A percentile compares a stretch with the other conserved stretches of the same genome.
These are phyloP conservation scores for Escallonia herrerae DNA, from an alignment of 129 eudicot genomes.

Conservation along the genomic window DNA sequence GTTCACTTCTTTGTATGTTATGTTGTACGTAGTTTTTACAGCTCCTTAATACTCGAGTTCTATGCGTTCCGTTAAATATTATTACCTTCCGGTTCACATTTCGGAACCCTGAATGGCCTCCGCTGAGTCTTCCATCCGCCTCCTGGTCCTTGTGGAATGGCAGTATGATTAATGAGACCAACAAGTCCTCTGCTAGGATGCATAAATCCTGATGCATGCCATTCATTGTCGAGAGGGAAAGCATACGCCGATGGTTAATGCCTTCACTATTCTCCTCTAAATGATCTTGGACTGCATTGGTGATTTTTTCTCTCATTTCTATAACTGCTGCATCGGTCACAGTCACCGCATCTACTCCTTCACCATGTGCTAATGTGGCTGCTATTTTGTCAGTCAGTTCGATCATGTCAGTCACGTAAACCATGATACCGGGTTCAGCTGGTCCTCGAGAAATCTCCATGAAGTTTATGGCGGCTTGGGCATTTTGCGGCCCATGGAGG, in stretches of 20 bases:
- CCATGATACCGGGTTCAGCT: conserved; percentile 52
- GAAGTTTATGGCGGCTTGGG: conserved; percentile 51
- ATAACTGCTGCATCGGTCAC: conserved; percentile 48
- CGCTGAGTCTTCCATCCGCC: conserved; percentile 34
- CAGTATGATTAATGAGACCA: conserved; percentile 49
- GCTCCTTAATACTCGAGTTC: no score
- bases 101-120: conserved; percentile 55
- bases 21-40: no score
- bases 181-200: conserved; percentile 60
- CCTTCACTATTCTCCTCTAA: conserved; percentile 49
- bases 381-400: conserved; percentile 62
- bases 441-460: conserved; percentile 70
- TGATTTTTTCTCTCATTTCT: conserved; percentile 51
- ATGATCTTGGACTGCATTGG: conserved; percentile 23
- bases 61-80: no score
- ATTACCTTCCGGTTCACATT: conserved; percentile 76
- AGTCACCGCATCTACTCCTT: conserved; percentile 46
- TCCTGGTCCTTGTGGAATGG: conserved; percentile 71
- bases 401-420: conserved; percentile 71
- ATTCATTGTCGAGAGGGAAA: conserved; percentile 54
- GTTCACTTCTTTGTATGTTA: no score
- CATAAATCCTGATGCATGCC: conserved; percentile 72
- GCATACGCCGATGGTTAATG: conserved; percentile 40
- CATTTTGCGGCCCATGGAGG: conserved; percentile 51
- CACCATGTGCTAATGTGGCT: conserved; percentile 51